These are phyloP conservation scores for Pyricularia grisea DNA, from an alignment of 2,329 filamentous ascomycete genomes.

Conservation along the genomic window DNA sequence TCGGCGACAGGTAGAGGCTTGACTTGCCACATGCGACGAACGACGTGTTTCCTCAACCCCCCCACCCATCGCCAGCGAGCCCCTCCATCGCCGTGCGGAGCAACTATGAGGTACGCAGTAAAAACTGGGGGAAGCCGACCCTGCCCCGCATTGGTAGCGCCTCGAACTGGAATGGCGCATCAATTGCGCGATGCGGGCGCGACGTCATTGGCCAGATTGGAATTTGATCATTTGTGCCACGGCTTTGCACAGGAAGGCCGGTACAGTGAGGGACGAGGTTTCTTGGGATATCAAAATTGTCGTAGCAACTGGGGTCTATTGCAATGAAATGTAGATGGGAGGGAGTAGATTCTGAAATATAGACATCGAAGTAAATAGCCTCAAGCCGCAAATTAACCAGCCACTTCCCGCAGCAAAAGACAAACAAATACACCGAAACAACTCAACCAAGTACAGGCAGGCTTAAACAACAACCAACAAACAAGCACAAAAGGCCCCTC, in stretches of 20 bases:
- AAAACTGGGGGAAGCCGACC: not conserved
- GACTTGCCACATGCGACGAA: not conserved
- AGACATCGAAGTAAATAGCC: not conserved
- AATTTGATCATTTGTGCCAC: constrained; percentile 2
- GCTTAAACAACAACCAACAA: not conserved
- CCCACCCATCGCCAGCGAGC: constrained; percentile 5
- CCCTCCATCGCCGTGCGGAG: constrained; percentile 17
- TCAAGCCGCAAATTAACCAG: not conserved
- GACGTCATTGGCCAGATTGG: not conserved
- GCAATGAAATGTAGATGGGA: not conserved
- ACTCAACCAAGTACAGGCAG: not conserved
- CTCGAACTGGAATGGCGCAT: constrained; percentile 9
- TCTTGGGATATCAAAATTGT: not conserved
- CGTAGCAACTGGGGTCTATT: not conserved
- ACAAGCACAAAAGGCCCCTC: not conserved
- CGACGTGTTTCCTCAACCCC: not conserved
- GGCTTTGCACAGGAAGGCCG: not conserved
- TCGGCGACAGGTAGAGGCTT: not conserved
- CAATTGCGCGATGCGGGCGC: constrained; percentile 1
- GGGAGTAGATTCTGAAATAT: not conserved
- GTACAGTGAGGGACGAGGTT: not conserved
- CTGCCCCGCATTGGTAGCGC: constrained; percentile 12
- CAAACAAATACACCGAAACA: not conserved
- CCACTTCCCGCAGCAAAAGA: not conserved
- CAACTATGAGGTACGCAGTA: not conserved